Conservation (phyloP, 116 monocot species). For the Cymodocea nodosa region DNA sequence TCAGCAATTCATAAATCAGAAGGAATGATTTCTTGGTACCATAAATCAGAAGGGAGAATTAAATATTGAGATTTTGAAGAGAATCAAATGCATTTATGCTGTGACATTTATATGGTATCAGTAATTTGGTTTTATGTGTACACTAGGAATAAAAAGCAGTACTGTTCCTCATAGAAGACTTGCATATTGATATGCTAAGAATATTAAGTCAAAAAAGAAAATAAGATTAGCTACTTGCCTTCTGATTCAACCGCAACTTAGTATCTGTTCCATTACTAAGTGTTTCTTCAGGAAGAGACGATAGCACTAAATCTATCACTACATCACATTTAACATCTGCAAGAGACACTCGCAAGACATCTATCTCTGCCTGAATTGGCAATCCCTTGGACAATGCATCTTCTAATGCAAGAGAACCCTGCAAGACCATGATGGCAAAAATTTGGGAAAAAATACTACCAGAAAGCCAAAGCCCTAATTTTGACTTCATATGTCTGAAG, state of each 20-base stretch:
- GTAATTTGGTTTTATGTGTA: too few relatives aligned
- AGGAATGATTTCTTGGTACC: too few relatives aligned
- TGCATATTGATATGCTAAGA: background rate
- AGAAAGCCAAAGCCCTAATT: background rate
- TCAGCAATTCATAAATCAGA: too few relatives aligned
- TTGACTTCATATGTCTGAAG: background rate
- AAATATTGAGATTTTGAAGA: too few relatives aligned
- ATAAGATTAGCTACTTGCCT: constrained; percentile 38
- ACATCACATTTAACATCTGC: constrained; percentile 75
- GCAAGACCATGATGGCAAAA: constrained; percentile 7
- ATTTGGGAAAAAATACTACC: background rate
- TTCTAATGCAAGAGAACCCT: constrained; percentile 87
- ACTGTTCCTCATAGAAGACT: too few relatives aligned
- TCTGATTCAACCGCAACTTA: constrained; percentile 52
- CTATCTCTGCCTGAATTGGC: constrained; percentile 58
- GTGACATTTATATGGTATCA: too few relatives aligned
- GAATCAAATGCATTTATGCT: too few relatives aligned
- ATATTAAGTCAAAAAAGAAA: background rate
- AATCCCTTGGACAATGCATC: constrained; percentile 75
- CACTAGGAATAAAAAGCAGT: too few relatives aligned
- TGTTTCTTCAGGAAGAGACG: constrained; percentile 80
- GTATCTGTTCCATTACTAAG: constrained; percentile 50
- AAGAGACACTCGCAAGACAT: constrained; percentile 46
- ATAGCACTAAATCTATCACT: constrained; percentile 67
- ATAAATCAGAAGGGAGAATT: too few relatives aligned